Percentiles rank a stretch among this genome's conserved stretches.
Conservation (phyloP, 495 filamentous ascomycete species). For the Melanomma pulvis-pyrius region DNA sequence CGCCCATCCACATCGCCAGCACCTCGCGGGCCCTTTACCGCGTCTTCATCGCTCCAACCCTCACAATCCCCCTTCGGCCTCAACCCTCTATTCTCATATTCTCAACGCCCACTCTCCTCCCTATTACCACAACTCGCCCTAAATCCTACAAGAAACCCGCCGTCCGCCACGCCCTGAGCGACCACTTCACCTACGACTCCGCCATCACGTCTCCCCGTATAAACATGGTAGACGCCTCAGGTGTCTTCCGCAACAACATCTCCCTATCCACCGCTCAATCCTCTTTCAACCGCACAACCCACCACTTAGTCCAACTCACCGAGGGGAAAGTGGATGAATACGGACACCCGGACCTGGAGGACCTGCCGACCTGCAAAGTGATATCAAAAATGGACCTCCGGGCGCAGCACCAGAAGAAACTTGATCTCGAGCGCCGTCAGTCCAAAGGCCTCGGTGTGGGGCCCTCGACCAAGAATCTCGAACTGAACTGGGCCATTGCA, state of each 20-base stretch:
- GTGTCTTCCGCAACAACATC: slow-evolving; percentile 52
- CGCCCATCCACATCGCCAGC: slow-evolving; percentile 15
- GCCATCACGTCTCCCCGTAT: slow-evolving; percentile 43
- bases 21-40: slow-evolving; percentile 41
- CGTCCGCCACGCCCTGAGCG: slow-evolving; percentile 22
- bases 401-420: slow-evolving; percentile 35
- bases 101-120: slow-evolving; percentile 10
- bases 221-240: slow-evolving; percentile 57
- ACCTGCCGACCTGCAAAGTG: slow-evolving; percentile 67
- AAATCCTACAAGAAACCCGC: slow-evolving; percentile 25
- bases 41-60: slow-evolving; percentile 41
- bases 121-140: slow-evolving; percentile 4
- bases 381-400: slow-evolving; percentile 54
- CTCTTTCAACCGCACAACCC: slow-evolving; percentile 51
- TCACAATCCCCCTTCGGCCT: slow-evolving; percentile 1
- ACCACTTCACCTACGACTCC: slow-evolving; percentile 37
- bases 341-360: slow-evolving; percentile 3
- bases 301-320: slow-evolving; percentile 64
- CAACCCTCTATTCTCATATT: neutral
- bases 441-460: slow-evolving; percentile 17
- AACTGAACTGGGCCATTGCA: slow-evolving; percentile 84
- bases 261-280: slow-evolving; percentile 51
- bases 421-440: slow-evolving; percentile 45
- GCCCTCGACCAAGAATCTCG: slow-evolving; percentile 65
- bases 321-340: slow-evolving; percentile 33